Evolutionary conservation across 768 basidiomycete genomes (phyloP).

Genomic region (Suillus tomentosus): DNA sequence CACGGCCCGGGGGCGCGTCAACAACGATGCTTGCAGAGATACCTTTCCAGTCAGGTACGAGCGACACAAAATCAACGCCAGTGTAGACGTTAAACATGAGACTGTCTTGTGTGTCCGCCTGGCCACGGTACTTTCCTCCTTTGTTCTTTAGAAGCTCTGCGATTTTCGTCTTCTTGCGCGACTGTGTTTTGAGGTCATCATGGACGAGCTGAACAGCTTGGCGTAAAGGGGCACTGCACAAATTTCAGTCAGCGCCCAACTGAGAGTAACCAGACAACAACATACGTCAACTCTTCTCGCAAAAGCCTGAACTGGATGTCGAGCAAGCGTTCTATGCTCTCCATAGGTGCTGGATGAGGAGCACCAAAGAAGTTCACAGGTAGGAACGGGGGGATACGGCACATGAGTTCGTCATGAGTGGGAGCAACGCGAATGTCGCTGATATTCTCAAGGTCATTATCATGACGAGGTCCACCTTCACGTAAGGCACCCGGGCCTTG

Average conservation of each 20-base stretch:
- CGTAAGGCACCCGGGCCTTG: constrained; percentile 58
- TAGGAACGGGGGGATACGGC: constrained; percentile 50
- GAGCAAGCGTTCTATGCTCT: constrained; percentile 64
- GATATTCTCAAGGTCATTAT: constrained; percentile 66
- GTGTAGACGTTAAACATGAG: constrained; percentile 68
- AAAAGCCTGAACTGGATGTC: constrained; percentile 78
- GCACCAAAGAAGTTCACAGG: constrained; percentile 62
- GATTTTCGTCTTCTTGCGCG: constrained; percentile 39
- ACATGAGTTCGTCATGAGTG: constrained; percentile 64
- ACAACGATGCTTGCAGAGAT: constrained; percentile 49
- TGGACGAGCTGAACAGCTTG: constrained; percentile 50
- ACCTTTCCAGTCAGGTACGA: constrained; percentile 53
- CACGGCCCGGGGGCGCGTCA: constrained; percentile 57
- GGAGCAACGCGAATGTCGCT: constrained; percentile 66
- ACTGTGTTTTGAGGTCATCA: constrained; percentile 40
- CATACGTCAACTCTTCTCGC: constrained; percentile 70
- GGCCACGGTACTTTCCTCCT: constrained; percentile 62
- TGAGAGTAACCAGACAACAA: background rate
- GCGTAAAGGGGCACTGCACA: constrained; percentile 52
- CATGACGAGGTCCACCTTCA: constrained; percentile 57
- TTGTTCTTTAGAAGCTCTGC: constrained; percentile 46
- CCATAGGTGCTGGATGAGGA: constrained; percentile 58
- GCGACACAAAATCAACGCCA: constrained; percentile 46
- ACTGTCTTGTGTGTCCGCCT: constrained; percentile 42
- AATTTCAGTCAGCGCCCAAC: constrained; percentile 1